These are phyloP conservation scores for Sambucus nigra DNA, from an alignment of 129 eudicot species.

Conservation along the genomic window DNA sequence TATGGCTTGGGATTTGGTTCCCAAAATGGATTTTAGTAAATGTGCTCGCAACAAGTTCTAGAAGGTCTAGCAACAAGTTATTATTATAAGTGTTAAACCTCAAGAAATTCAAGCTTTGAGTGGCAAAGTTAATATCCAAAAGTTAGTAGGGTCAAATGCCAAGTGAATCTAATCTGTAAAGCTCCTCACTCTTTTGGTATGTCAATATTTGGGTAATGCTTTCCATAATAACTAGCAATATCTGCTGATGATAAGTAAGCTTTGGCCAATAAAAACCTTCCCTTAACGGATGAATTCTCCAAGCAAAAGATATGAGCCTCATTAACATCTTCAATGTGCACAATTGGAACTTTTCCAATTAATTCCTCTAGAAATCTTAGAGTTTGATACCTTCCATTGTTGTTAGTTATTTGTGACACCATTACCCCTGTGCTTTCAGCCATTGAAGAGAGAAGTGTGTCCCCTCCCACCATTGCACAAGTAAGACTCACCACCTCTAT, in stretches of 20 bases:
- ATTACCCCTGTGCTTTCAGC: conserved; percentile 12
- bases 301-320: conserved; percentile 48
- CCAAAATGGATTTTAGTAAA: no score
- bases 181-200: conserved; percentile 29
- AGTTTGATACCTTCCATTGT: neutral
- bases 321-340: conserved; percentile 39
- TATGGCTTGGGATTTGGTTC: no score
- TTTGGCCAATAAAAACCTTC: conserved; percentile 43
- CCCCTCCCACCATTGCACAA: conserved; percentile 54
- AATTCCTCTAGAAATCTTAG: conserved; percentile 37
- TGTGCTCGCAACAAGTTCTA: no score
- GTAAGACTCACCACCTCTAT: conserved; percentile 34
- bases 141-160: no score
- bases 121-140: no score
- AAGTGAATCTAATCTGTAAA: no score
- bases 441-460: conserved; percentile 18
- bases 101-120: no score
- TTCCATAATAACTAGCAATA: conserved; percentile 25
- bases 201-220: conserved; percentile 25
- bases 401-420: conserved; percentile 22
- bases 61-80: no score
- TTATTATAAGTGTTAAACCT: no score
- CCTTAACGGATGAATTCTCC: conserved; percentile 13
- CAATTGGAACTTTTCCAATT: conserved; percentile 38
- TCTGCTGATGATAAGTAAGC: conserved; percentile 23